Evolutionary conservation across 2,329 filamentous ascomycete genomes (phyloP).

Genomic region (Scytalidium lignicola): DNA sequence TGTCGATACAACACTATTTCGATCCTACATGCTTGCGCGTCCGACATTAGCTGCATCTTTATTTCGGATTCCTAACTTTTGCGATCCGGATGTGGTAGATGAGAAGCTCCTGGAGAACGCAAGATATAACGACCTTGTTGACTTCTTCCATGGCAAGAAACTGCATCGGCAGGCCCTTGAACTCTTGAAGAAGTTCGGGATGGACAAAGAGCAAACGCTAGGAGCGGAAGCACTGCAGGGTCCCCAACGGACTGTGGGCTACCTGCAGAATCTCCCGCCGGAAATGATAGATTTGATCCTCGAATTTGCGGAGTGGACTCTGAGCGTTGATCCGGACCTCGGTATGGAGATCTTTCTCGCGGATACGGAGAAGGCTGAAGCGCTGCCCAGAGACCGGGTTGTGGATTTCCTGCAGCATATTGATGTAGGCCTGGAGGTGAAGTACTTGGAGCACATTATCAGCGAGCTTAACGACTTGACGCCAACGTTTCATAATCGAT

Average conservation of each 20-base stretch:
- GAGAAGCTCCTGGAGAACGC: slow-evolving; percentile 84
- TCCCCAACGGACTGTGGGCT: slow-evolving; percentile 76
- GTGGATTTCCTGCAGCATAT: slow-evolving; percentile 68
- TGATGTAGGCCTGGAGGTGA: slow-evolving; percentile 65
- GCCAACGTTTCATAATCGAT: slow-evolving; percentile 79
- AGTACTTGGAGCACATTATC: slow-evolving; percentile 88
- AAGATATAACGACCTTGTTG: slow-evolving; percentile 90
- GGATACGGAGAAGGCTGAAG: slow-evolving; percentile 93
- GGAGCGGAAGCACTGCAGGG: slow-evolving; percentile 62
- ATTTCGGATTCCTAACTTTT: slow-evolving; percentile 95
- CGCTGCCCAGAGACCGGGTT: slow-evolving; percentile 71
- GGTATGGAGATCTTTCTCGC: slow-evolving; percentile 92
- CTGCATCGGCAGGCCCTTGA: slow-evolving; percentile 83
- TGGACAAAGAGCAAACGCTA: slow-evolving; percentile 45
- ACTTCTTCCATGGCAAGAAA: slow-evolving; percentile 94
- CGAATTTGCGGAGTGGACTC: slow-evolving; percentile 85
- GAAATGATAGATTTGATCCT: slow-evolving; percentile 87
- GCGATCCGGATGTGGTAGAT: slow-evolving; percentile 91
- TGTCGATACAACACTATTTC: slow-evolving; percentile 91
- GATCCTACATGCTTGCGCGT: slow-evolving; percentile 88
- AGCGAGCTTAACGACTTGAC: slow-evolving; percentile 78
- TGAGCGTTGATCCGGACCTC: slow-evolving; percentile 64
- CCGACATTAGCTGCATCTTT: slow-evolving; percentile 81
- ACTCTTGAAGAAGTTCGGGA: slow-evolving; percentile 75
- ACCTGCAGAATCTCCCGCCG: slow-evolving; percentile 82